Evolutionary conservation across 306 rosid genomes (phyloP).

Genomic region (Ammopiptanthus mongolicus): DNA sequence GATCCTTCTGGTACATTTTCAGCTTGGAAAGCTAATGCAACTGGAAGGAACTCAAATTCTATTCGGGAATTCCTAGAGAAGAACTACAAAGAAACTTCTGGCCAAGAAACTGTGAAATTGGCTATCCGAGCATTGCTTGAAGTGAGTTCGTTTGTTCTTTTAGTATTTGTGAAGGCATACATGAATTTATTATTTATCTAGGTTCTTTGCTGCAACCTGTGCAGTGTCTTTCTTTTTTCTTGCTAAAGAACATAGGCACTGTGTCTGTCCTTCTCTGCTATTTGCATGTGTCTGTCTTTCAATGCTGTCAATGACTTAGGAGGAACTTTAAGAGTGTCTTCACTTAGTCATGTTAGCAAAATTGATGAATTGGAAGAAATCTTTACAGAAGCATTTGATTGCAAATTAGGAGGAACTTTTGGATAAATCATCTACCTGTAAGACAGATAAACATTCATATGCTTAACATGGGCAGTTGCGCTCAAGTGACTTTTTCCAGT

Average conservation of each 20-base stretch:
- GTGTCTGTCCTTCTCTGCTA: not conserved
- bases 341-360: not conserved
- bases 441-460: not conserved
- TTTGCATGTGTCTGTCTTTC: not conserved
- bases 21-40: constrained; percentile 96
- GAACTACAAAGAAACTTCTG: constrained; percentile 83
- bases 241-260: not conserved
- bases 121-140: constrained; percentile 96
- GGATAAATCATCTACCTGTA: not conserved
- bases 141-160: constrained; percentile 35
- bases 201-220: not conserved
- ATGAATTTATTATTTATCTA: not conserved
- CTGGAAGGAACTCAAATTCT: constrained; percentile 92
- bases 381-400: not conserved
- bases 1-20: constrained; percentile 98
- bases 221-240: not conserved
- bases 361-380: not conserved
- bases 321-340: not conserved
- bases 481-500: not conserved
- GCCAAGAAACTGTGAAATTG: constrained; percentile 83
- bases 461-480: not conserved
- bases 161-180: not conserved
- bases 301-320: not conserved
- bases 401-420: not conserved
- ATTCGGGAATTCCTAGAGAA: constrained; percentile 92